These are phyloP conservation scores for Erythrobasidium hasegawianum DNA, from an alignment of 1,284 basidiomycete genomes.

Conservation along the genomic window DNA sequence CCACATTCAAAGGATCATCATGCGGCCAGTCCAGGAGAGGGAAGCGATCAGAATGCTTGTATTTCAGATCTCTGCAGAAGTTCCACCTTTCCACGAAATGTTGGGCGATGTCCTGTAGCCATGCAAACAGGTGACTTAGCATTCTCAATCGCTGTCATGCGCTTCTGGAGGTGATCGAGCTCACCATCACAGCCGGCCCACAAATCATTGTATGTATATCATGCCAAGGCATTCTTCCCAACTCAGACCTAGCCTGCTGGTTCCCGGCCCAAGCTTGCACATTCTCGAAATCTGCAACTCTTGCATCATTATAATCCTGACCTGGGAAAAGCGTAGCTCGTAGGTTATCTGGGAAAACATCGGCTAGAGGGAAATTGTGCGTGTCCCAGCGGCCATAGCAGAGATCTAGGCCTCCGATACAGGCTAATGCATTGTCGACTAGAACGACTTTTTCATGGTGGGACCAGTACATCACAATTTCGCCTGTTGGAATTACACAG, in stretches of 20 bases:
- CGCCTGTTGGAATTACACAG: conserved; percentile 6
- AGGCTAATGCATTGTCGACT: conserved; percentile 63
- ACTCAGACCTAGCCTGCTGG: conserved; percentile 51
- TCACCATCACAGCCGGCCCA: conserved; percentile 67
- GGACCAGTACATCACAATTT: conserved; percentile 38
- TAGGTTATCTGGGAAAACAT: conserved; percentile 82
- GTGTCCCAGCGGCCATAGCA: conserved; percentile 97
- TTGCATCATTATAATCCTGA: conserved; percentile 54
- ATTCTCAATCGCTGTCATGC: too few species aligned
- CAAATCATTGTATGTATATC: conserved; percentile 69
- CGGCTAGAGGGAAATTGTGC: conserved; percentile 64
- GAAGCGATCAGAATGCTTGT: conserved; percentile 54
- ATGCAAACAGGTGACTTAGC: too few species aligned
- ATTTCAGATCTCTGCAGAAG: conserved; percentile 46
- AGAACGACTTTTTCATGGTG: conserved; percentile 57
- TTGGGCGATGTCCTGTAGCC: conserved; percentile 66
- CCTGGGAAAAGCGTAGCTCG: conserved; percentile 79
- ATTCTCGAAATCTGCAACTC: conserved; percentile 64
- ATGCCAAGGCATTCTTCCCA: conserved; percentile 74
- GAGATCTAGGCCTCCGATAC: conserved; percentile 51
- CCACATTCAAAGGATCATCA: conserved; percentile 47
- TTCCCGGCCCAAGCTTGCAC: conserved; percentile 67
- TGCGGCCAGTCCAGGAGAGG: conserved; percentile 82
- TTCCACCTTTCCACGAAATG: conserved; percentile 89
- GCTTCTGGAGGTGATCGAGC: too few species aligned